phyloP scores from a whole-genome alignment of 106 monocot genomes.

The Agapanthus africanus region DNA sequence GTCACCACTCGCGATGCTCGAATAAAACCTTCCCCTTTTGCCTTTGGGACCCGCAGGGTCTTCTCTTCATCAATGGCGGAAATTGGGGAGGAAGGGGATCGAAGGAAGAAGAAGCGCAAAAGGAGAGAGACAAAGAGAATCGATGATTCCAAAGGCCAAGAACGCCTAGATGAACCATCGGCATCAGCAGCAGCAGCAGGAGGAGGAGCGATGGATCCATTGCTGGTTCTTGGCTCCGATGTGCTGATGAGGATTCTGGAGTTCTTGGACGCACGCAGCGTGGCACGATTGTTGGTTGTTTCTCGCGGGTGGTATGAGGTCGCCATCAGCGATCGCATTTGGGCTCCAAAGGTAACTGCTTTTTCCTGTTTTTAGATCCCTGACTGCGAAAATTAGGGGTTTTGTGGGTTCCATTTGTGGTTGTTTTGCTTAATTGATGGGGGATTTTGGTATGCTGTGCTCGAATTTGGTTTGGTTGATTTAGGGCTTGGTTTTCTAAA shows the following conservation, averaged over 20 bases:
- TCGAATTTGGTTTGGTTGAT: not conserved
- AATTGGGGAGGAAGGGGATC: not conserved
- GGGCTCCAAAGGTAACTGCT: conserved; percentile 38
- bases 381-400: not conserved
- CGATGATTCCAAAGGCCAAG: not conserved
- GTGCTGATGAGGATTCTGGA: conserved; percentile 32
- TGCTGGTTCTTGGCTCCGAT: conserved; percentile 42
- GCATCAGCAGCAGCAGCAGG: not conserved
- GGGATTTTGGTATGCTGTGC: not conserved
- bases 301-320: conserved; percentile 39
- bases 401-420: not conserved
- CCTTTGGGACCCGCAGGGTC: too few species aligned
- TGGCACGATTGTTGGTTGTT: conserved; percentile 46
- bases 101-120: not conserved
- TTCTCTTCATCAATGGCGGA: not conserved
- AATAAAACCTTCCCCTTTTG: not conserved
- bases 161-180: not conserved
- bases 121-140: not conserved
- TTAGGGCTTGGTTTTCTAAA: too few species aligned
- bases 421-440: not conserved
- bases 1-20: not conserved
- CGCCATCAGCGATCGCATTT: conserved; percentile 40
- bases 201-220: conserved; percentile 25
- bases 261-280: conserved; percentile 56
- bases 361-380: not conserved